phyloP scores from a whole-genome alignment of 306 rosid genomes.

The Hippophae rhamnoides region DNA sequence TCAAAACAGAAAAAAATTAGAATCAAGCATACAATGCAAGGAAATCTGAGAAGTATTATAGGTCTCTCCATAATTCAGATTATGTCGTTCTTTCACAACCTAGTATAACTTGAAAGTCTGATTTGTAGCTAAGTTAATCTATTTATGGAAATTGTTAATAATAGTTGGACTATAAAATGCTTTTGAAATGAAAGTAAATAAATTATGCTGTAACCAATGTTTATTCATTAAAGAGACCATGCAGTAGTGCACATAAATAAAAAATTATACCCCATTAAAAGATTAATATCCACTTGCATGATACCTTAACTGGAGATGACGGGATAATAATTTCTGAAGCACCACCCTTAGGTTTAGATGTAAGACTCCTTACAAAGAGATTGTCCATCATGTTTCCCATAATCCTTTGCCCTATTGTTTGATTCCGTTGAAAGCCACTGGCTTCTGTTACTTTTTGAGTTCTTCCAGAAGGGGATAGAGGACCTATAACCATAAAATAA shows the following conservation, averaged over 20 bases:
- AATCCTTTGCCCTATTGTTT: constrained; percentile 89
- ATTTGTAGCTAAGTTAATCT: too few species aligned
- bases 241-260: neutral
- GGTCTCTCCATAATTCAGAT: too few species aligned
- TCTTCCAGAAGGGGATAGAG: constrained; percentile 75
- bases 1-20: neutral
- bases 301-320: constrained; percentile 78
- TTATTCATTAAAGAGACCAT: neutral
- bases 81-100: too few species aligned
- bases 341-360: constrained; percentile 61
- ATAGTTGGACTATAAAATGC: too few species aligned
- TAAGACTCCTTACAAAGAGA: constrained; percentile 77
- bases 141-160: too few species aligned
- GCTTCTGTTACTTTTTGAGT: constrained; percentile 46
- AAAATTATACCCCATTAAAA: neutral
- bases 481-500: constrained; percentile 39
- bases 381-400: constrained; percentile 95
- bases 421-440: constrained; percentile 62
- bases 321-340: constrained; percentile 66
- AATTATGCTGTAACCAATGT: too few species aligned
- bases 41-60: neutral
- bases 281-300: constrained; percentile 4
- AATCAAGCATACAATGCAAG: neutral
- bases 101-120: too few species aligned
- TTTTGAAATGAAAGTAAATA: too few species aligned